Evolutionary conservation across 306 rosid genomes (phyloP).

Genomic region (Argentina anserina): DNA sequence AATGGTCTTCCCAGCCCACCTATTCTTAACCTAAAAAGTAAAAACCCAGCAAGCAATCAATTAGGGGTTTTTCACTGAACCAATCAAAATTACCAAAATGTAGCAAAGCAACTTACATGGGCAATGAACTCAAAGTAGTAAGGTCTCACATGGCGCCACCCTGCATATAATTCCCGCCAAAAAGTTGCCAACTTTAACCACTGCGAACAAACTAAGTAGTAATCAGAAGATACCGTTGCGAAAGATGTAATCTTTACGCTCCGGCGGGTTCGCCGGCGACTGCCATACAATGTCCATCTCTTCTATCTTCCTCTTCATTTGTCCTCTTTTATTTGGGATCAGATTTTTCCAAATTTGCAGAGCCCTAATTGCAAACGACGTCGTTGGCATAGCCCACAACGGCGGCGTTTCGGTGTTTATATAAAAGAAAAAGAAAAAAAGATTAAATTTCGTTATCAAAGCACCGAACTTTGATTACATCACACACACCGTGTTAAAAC

Average conservation of each 20-base stretch:
- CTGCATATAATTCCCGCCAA: constrained; percentile 46
- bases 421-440: background rate
- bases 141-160: constrained; percentile 71
- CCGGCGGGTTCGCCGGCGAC: constrained; percentile 76
- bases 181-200: background rate
- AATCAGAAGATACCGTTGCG: constrained; percentile 50
- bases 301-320: constrained; percentile 34
- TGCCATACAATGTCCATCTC: constrained; percentile 85
- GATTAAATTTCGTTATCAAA: background rate
- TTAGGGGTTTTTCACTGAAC: constrained; percentile 13
- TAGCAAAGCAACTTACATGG: constrained; percentile 40
- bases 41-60: constrained; percentile 13
- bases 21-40: constrained; percentile 80
- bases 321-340: constrained; percentile 8
- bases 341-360: background rate
- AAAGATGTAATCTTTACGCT: constrained; percentile 56
- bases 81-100: background rate
- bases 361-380: constrained; percentile 13
- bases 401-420: background rate
- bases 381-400: constrained; percentile 11
- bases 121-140: constrained; percentile 92
- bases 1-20: constrained; percentile 89
- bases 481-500: background rate
- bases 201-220: background rate
- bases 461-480: background rate